Evolutionary conservation across 139 green algal species (phyloP).

Genomic region (Zygnema circumcarinatum): DNA sequence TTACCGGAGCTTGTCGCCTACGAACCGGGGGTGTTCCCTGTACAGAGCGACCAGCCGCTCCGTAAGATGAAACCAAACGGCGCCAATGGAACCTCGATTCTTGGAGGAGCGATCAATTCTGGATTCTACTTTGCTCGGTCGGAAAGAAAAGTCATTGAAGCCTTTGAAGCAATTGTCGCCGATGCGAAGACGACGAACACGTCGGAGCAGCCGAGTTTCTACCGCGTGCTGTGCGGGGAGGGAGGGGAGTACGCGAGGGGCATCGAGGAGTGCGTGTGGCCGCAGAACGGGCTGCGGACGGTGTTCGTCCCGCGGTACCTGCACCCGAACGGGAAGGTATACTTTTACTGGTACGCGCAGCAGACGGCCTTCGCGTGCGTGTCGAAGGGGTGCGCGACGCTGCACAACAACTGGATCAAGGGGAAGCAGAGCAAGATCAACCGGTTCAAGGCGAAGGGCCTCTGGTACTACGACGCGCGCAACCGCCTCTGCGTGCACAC

Average conservation of each 20-base stretch:
- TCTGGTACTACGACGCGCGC: conserved; percentile 24
- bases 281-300: conserved; percentile 2
- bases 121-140: conserved; percentile 49
- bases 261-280: conserved; percentile 12
- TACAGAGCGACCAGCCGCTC: conserved; percentile 36
- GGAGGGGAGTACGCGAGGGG: not conserved
- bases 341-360: conserved; percentile 24
- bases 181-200: conserved; percentile 28
- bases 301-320: conserved; percentile 19
- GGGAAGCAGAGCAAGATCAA: conserved; percentile 36
- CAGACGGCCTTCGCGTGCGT: conserved; percentile 11
- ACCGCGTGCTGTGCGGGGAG: conserved; percentile 16
- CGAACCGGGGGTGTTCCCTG: conserved; percentile 13
- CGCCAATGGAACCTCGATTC: not conserved
- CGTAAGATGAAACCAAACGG: conserved; percentile 16
- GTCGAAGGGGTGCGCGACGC: conserved; percentile 4
- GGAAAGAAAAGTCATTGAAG: conserved; percentile 4
- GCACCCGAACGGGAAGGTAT: conserved; percentile 27
- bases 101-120: conserved; percentile 36
- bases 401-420: conserved; percentile 54
- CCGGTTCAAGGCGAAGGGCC: conserved; percentile 8
- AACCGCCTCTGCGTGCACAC: not conserved
- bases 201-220: conserved; percentile 50
- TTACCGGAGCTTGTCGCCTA: conserved; percentile 37
- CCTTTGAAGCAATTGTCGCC: conserved; percentile 29